Conservation (phyloP, 306 rosid species). For the barrel medic (Medicago truncatula) region MtrunA17r5.0-ANR NC_053045.1:36156501-36157000, state of each 20-base stretch:
- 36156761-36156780: slow-evolving; percentile 28
- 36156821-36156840: background rate
- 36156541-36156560: slow-evolving; percentile 52
- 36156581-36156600: slow-evolving; percentile 42
- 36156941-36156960: slow-evolving; percentile 73
- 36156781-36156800: slow-evolving; percentile 25
- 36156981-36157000: slow-evolving; percentile 82
- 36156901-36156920: slow-evolving; percentile 21
- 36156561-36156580: slow-evolving; percentile 48
- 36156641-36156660: slow-evolving; percentile 40
- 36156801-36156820: slow-evolving; percentile 36
- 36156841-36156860: slow-evolving; percentile 31
- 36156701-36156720: slow-evolving; percentile 31
- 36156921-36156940: slow-evolving; percentile 80
- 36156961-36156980: slow-evolving; percentile 65
- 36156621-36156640: slow-evolving; percentile 31
- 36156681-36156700: slow-evolving; percentile 34
- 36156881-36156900: slow-evolving; percentile 47
- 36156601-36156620: slow-evolving; percentile 27
- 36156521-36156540: slow-evolving; percentile 50
- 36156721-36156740: slow-evolving; percentile 32
- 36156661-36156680: slow-evolving; percentile 34
- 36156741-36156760: slow-evolving; percentile 29
- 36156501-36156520: slow-evolving; percentile 32
- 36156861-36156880: slow-evolving; percentile 42